Evolutionary conservation across 2,329 filamentous ascomycete genomes (phyloP).

Genomic region (Ophiostoma populinum): DNA sequence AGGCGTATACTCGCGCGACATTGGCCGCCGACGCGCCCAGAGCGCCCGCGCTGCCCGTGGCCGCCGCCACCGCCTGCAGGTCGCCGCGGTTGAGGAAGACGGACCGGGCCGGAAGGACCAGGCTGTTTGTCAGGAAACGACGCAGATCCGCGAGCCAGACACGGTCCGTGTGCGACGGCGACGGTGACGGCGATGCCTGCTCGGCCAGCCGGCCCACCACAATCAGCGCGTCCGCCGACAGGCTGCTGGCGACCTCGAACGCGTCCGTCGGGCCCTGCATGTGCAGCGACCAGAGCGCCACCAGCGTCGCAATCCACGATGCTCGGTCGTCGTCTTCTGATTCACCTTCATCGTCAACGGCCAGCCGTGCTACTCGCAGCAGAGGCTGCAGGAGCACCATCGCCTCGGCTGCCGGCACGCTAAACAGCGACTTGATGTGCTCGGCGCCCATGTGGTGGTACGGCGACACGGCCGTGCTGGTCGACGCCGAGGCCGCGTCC

Average conservation of each 20-base stretch:
- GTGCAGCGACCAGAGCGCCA: constrained; percentile 35
- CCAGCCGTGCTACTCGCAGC: constrained; percentile 14
- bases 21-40: neutral
- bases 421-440: constrained; percentile 40
- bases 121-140: constrained; percentile 26
- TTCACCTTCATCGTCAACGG: neutral
- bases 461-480: neutral
- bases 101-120: constrained; percentile 33
- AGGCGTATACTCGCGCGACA: constrained; percentile 20
- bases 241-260: constrained; percentile 28
- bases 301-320: constrained; percentile 29
- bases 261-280: constrained; percentile 30
- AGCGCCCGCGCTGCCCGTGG: neutral
- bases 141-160: constrained; percentile 30
- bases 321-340: constrained; percentile 25
- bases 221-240: constrained; percentile 23
- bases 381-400: constrained; percentile 28
- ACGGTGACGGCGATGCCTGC: neutral
- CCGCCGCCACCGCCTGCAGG: neutral
- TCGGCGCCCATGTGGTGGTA: constrained; percentile 36
- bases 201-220: constrained; percentile 24
- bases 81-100: constrained; percentile 18
- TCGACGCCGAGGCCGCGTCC: constrained; percentile 11
- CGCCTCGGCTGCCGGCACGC: constrained; percentile 28
- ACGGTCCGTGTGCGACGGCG: constrained; percentile 14